These are phyloP conservation scores for Isabelozyma gotoi DNA, from an alignment of 805 yeast genomes.

Conservation along the genomic window DNA sequence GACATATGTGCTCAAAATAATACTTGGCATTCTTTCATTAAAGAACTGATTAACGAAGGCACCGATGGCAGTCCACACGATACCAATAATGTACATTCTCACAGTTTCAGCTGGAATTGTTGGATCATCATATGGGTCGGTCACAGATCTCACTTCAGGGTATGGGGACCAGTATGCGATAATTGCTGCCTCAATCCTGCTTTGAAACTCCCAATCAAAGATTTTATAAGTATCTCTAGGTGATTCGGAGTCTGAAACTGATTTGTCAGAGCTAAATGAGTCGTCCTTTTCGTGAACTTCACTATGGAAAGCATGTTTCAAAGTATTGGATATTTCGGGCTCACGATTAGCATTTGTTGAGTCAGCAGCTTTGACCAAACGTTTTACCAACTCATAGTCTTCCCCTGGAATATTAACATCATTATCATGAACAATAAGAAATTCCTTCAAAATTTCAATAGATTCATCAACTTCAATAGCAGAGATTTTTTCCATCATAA, in stretches of 20 bases:
- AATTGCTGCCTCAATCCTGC: constrained; percentile 42
- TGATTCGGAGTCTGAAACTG: background rate
- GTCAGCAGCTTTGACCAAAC: background rate
- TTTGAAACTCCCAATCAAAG: constrained; percentile 22
- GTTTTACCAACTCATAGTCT: constrained; percentile 25
- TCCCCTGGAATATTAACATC: constrained; percentile 34
- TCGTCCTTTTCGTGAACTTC: background rate
- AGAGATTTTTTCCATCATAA: constrained; percentile 21
- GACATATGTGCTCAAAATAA: constrained; percentile 39
- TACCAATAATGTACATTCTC: constrained; percentile 51
- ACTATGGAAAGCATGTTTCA: background rate
- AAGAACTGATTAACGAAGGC: constrained; percentile 57
- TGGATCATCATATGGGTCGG: constrained; percentile 36
- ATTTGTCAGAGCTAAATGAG: background rate
- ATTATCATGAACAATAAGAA: constrained; percentile 24
- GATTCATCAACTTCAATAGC: constrained; percentile 19
- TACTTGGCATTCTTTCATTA: constrained; percentile 51
- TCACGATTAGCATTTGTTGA: background rate
- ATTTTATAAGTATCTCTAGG: constrained; percentile 5
- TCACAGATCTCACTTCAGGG: constrained; percentile 30
- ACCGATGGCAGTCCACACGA: constrained; percentile 52
- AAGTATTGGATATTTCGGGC: background rate
- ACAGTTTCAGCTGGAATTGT: constrained; percentile 34
- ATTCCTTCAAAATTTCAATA: constrained; percentile 23
- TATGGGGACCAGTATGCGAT: constrained; percentile 34